Conservation (phyloP, 2,329 filamentous ascomycete genomes). For the Fusarium papillatum region DNA sequence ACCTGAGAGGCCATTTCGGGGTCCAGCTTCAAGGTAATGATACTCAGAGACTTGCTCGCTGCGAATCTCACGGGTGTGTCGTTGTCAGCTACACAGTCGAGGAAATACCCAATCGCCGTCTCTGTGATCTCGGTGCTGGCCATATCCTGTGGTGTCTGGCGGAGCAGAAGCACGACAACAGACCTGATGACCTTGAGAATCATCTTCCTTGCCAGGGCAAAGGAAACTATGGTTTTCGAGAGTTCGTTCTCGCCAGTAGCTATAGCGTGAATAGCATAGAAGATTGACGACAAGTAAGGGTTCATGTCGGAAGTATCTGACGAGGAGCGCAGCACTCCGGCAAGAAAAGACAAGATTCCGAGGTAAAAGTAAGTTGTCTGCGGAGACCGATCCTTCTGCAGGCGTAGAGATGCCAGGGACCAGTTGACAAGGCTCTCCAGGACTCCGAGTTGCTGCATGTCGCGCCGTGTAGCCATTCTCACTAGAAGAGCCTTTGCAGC, state of each 20-base stretch:
- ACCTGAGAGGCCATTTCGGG: conserved; percentile 87
- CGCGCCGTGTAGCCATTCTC: conserved; percentile 83
- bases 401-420: conserved; percentile 74
- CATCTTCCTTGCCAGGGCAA: conserved; percentile 85
- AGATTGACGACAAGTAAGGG: conserved; percentile 74
- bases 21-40: conserved; percentile 86
- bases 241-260: conserved; percentile 62
- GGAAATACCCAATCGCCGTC: conserved; percentile 83
- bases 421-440: conserved; percentile 77
- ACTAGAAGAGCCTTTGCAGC: conserved; percentile 89
- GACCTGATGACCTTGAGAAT: conserved; percentile 89
- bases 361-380: conserved; percentile 80
- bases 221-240: conserved; percentile 71
- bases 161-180: conserved; percentile 75
- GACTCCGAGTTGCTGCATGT: conserved; percentile 87
- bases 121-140: conserved; percentile 74
- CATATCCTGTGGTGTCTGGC: conserved; percentile 59
- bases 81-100: conserved; percentile 85
- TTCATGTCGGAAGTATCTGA: conserved; percentile 83
- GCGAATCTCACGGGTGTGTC: conserved; percentile 93
- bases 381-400: conserved; percentile 50
- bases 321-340: conserved; percentile 77
- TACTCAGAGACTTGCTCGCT: conserved; percentile 92
- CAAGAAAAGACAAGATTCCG: conserved; percentile 84
- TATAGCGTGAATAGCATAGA: conserved; percentile 72